Base-by-base conservation (phyloP, 148 eudicot species). In the Heliosperma pusillum region DNA sequence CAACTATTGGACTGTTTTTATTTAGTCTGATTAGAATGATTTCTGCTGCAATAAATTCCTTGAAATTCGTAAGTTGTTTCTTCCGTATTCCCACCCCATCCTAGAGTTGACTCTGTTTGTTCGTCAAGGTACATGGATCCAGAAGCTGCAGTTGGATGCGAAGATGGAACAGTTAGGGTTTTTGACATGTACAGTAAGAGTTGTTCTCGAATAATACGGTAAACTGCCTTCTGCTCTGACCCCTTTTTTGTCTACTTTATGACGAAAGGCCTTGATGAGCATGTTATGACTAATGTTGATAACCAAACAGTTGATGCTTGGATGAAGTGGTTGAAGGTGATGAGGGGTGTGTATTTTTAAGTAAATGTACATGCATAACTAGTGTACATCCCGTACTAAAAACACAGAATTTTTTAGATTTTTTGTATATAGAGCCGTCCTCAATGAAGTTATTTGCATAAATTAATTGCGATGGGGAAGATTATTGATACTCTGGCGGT, bases 141-240 rank as follows among this genome's bases (percentile, higher is more conserved):
- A 12, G 89, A 86, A 71, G 97, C 97, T 74, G 89, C 86, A 50
- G 88, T 93, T 81, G 97, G 97, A 71, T 87, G 96, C 66, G 90
- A 86, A 63, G 97, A 93, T 68, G 97, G 97, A 66, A 89, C 87
- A 47, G 89, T 81, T 74, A 89, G 97, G 78, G 82, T 93, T 55
- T 93, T 90, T 87, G 97, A 93, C 81, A 89, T 93, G 96, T 93
- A 93, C 80, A 88, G 96, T 81, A 82, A 78, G 76, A 89, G 80
- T 33, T 87, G 88, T 75, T 87, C 97, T 70, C 91, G 82, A 79
- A 93, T 93, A 53, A 72, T 93, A 19, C 87, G 91, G 97, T 90
- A 85, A 77, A 24, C 78, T 83, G 27, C 58, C 11, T 52, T n/a
- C 25, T n/a, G 44, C 47, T 61, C 21, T 26, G 24, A 26, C 30